Base-by-base conservation (phyloP, 805 yeast species). In the Wickerhamomyces sydowiorum region DNA sequence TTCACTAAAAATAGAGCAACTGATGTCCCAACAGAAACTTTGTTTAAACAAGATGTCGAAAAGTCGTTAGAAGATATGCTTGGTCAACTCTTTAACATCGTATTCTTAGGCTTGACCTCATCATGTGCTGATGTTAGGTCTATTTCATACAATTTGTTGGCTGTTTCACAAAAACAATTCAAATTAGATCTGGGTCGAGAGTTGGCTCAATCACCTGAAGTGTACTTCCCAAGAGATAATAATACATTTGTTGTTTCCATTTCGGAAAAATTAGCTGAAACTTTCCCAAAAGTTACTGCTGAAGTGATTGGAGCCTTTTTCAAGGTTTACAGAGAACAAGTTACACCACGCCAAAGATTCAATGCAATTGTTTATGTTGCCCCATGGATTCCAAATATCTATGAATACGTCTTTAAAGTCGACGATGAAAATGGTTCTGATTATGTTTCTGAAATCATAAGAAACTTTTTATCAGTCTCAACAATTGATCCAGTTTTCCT, bases 371-470 rank as follows among this genome's bases (percentile, higher is more conserved):
- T 73, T 39, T 80, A 79, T 53, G 64, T 80, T 10, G 67, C 84
- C 0, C 90, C 93, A 2, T 88, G 96, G 95, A 69, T 84, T 14
- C 73, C 73, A 20, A 83, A 86, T 51, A 67, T 86, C 20, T 76
- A 78, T 55, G 67, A 69, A 13, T 60, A 77, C 49, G 80, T 86
- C 7, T 82, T 69, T 52, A 52, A 72, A 33, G 67, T 66, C 15
- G 78, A 75, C 50, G 78, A 76, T 22, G 73, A 71, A 24, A 67
- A 65, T 43, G 93, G 95, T 0, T 70, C 76, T 2, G 82, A 76
- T 39, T 67, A 75, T 41, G 73, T 82, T 6, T 72, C 82, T 1
- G 78, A 74, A 36, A 61, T 86, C 10, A 69, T 87, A 20, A 67
- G 89, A 31, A 75, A 75, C 39, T 70, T 86, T 47, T 77, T 87